Evolutionary conservation across 1,284 basidiomycete species (phyloP), one percentile per base, ranked within the genome.

Genomic region (Tilletia indica): DNA sequence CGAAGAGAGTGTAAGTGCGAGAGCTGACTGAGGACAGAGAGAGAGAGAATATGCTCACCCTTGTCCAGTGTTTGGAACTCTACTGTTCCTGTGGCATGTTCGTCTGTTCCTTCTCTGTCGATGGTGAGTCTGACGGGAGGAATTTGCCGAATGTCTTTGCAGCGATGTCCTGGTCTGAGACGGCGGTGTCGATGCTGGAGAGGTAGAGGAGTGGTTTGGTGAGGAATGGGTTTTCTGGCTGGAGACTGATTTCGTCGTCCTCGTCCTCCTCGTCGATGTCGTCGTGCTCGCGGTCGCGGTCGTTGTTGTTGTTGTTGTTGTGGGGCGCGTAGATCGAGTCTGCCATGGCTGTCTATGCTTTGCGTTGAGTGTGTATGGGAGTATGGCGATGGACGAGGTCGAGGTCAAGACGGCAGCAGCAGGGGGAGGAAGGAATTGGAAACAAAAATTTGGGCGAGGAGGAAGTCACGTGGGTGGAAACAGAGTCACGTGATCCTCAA

Each of bases 41-140:
- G 67, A 45, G 11, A 16, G 61, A 25, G 6, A 19, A 31, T 12
- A 39, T 0, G 63, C 74, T 68, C 49, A 76, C 75, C 79, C 68
- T 78, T 81, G 39, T 77, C 73, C 14, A 82, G 73, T 2, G 75
- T 72, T 64, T 82, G 78, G 67, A 82, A 82, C 64, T 82, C 78
- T 61, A 82, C 74, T 11, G 78, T 81, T 38, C 79, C 80, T 64
- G 69, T 75, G 4, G 76, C 75, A 0, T 61, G 61, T 49, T 72
- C 70, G 8, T 71, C 74, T 39, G 70, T 63, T 36, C 77, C 75
- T 21, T 68, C 68, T 19, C 48, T 31, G 68, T 80, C 68, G 70
- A 80, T 76, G 73, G 75, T 76, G 67, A 80, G 72, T 39, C 70
- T 72, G 51, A 81, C 74, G 11, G 80, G 9, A 80, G 75, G 51